Base-by-base conservation (phyloP, 257 asterid species). In the Przewalskia tangutica region DNA sequence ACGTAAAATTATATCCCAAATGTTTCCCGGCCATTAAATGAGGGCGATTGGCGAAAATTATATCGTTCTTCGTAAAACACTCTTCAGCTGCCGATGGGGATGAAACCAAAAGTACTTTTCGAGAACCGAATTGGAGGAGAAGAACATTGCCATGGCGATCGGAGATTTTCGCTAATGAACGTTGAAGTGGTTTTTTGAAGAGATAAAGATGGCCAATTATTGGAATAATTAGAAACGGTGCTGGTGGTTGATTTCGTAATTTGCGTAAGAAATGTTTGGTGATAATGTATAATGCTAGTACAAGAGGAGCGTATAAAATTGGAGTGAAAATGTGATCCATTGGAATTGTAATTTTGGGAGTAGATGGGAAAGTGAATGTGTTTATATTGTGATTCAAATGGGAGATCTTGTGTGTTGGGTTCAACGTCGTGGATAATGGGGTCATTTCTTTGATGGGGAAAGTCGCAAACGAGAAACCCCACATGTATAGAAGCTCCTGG, bases 11-110 rank as follows among this genome's bases (percentile, higher is more conserved):
- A 81, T 80, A 85, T n/a, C 96, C 96, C 0, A 91, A 4, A 36
- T 93, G 71, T 55, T 90, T 88, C 2, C 92, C 95, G 11, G 91
- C 88, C 64, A 89, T 83, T 17, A 88, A 51, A 50, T 38, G 81
- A 7, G 95, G 97, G 32, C 97, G 93, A 86, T 91, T 91, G 2
- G 95, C 95, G 78, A 92, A 89, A 64, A 81, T 56, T 44, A 92
- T 75, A 32, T 92, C 94, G 80, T 92, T 86, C 77, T 84, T 85
- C 73, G 88, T 77, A 32, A 92, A 85, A 40, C 97, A 92, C 32
- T 92, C 95, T 82, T 91, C 96, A 18, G 95, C 95, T 6, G 90
- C 88, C 0, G 92, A 62, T 11, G 96, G 88, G 17, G 94, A 91
- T 64, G 97, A 91, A 42, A 93, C 97, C 34, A 91, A 83, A 53